These are phyloP conservation scores for Nemania serpens DNA, from an alignment of 2,329 filamentous ascomycete genomes.

Conservation along the genomic window DNA sequence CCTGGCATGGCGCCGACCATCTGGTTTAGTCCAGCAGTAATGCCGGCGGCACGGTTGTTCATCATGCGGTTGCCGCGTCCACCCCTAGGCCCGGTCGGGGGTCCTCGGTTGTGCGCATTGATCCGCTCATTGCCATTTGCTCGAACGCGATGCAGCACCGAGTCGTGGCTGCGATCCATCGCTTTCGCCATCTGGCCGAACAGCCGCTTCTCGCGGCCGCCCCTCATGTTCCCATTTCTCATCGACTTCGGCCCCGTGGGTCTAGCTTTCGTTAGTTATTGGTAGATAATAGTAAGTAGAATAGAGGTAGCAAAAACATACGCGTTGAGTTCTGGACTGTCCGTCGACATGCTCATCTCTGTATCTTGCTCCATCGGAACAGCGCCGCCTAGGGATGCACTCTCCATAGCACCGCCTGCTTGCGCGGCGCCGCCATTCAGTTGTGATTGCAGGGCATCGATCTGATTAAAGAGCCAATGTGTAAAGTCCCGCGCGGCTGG, in stretches of 20 bases:
- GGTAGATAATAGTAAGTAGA: not conserved
- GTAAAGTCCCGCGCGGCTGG: conserved; percentile 82
- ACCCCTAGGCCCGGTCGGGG: conserved; percentile 72
- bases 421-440: conserved; percentile 56
- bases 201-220: conserved; percentile 76
- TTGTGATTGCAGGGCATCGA: conserved; percentile 68
- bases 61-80: conserved; percentile 54
- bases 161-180: conserved; percentile 77
- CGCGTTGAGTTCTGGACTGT: conserved; percentile 58
- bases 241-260: conserved; percentile 95
- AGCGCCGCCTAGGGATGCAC: conserved; percentile 32
- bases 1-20: conserved; percentile 48
- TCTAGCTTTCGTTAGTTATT: conserved; percentile 58
- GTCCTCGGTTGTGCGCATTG: conserved; percentile 73
- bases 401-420: conserved; percentile 33
- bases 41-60: conserved; percentile 55
- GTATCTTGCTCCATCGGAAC: conserved; percentile 62
- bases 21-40: conserved; percentile 52
- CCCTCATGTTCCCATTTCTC: conserved; percentile 63
- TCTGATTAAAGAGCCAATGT: conserved; percentile 90
- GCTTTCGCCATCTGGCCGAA: conserved; percentile 83
- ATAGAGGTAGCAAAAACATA: conserved; percentile 49
- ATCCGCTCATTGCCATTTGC: conserved; percentile 77
- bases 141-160: conserved; percentile 79
- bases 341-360: conserved; percentile 69